Conservation (phyloP, 352 stramenopile species). For the Pseudoperonospora humuli region DNA sequence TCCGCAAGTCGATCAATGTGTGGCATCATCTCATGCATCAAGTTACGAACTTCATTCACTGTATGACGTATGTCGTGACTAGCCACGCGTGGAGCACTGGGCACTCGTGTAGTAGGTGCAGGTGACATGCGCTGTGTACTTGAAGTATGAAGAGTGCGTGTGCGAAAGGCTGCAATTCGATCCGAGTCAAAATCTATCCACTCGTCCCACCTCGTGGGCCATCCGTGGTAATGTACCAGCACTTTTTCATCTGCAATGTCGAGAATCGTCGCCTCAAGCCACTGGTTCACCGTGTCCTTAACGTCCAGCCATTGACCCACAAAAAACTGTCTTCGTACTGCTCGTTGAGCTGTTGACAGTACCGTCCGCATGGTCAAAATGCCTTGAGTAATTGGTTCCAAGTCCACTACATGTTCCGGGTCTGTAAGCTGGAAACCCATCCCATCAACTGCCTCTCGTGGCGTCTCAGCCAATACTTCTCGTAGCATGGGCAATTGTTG, state of each 20-base stretch:
- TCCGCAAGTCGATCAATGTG: slow-evolving; percentile 55
- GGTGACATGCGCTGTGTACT: slow-evolving; percentile 51
- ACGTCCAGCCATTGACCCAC: slow-evolving; percentile 96
- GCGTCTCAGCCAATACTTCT: slow-evolving; percentile 33
- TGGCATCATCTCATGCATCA: slow-evolving; percentile 67
- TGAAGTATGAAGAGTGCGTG: slow-evolving; percentile 69
- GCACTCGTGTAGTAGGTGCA: slow-evolving; percentile 40
- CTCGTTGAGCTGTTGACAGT: slow-evolving; percentile 30
- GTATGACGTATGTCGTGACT: slow-evolving; percentile 38
- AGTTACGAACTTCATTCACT: slow-evolving; percentile 45
- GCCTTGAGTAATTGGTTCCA: slow-evolving; percentile 50
- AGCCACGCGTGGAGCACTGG: slow-evolving; percentile 40
- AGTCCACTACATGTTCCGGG: slow-evolving; percentile 14
- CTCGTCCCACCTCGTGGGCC: slow-evolving; percentile 96
- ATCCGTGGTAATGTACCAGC: slow-evolving; percentile 95
- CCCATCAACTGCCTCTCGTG: slow-evolving; percentile 19
- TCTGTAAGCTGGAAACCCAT: too few relatives aligned
- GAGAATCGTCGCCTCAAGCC: slow-evolving; percentile 95
- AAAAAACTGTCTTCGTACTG: slow-evolving; percentile 38
- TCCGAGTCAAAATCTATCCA: slow-evolving; percentile 93
- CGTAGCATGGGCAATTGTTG: slow-evolving; percentile 30
- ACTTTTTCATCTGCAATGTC: slow-evolving; percentile 83
- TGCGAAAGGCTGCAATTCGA: slow-evolving; percentile 93
- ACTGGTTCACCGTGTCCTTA: slow-evolving; percentile 97
- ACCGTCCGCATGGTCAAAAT: slow-evolving; percentile 50